Evolutionary conservation across 2,329 filamentous ascomycete species (phyloP), one percentile per base, ranked within the genome.

Genomic region (Colletotrichum phormii): DNA sequence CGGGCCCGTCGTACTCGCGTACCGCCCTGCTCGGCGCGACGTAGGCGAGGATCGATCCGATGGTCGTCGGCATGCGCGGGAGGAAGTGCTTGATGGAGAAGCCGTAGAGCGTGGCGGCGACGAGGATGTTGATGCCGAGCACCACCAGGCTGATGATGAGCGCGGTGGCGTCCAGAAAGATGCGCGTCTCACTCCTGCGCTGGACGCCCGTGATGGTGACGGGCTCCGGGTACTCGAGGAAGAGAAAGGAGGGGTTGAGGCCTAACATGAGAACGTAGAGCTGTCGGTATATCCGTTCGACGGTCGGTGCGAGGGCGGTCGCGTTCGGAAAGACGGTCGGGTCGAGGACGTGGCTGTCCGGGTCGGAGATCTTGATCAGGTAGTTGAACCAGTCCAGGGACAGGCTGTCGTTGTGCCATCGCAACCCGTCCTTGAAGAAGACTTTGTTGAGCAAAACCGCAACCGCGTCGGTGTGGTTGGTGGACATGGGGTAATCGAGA

Each of bases 21-120:
- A 87, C 75, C 0, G 85, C 81, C 0, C 81, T 75, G 67, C 88
- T 89, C 0, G 86, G 84, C 0, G 87, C 85, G 2, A 89, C 81
- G 51, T 86, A 86, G 0, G 85, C 83, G 0, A 90, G 77, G 0
- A 86, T 73, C 0, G 86, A 84, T 0, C 83, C 89, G 0, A 90
- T 80, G 0, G 82, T 87, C 0, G 86, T 88, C 0, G 89, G 89
- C 77, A 91, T 80, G 0, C 86, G 80, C 0, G 88, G 85, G 0
- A 91, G 79, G 24, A 86, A 85, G 3, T 81, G 80, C 1, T 80
- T 81, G 0, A 87, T 82, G 0, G 85, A 75, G 0, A 79, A 74
- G 0, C 78, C 13, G 67, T 90, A 91, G 5, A 89, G 81, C 0
- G 80, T 0, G 0, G 84, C n/a, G 0, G 85, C 83, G 0, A 86